Percentiles rank a stretch among this genome's conserved stretches.
phyloP scores from a whole-genome alignment of 106 monocot genomes.

The Apostasia shenzhenica region DNA sequence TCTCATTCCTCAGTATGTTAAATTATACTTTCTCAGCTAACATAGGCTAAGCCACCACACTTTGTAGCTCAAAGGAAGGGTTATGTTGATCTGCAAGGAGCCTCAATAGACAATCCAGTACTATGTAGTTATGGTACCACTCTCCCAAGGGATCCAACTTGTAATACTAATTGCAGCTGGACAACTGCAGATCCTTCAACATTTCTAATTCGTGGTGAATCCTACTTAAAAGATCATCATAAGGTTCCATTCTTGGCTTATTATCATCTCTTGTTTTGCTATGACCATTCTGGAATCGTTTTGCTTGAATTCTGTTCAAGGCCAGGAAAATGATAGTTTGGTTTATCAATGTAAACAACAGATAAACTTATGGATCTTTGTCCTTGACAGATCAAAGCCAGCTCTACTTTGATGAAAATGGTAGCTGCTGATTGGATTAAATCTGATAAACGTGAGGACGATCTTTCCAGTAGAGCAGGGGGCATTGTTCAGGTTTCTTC shows the following conservation, averaged over 20 bases:
- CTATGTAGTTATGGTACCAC: slow-evolving; percentile 72
- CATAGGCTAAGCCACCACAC: neutral
- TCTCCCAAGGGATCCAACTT: slow-evolving; percentile 66
- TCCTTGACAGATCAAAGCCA: slow-evolving; percentile 64
- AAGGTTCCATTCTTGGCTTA: slow-evolving; percentile 42
- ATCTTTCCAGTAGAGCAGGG: slow-evolving; percentile 70
- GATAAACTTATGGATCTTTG: neutral
- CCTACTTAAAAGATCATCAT: slow-evolving; percentile 74
- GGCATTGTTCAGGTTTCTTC: slow-evolving; percentile 80
- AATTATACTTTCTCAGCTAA: neutral
- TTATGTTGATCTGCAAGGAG: slow-evolving; percentile 60
- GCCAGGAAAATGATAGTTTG: neutral
- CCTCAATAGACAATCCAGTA: slow-evolving; percentile 13
- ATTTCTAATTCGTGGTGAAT: slow-evolving; percentile 79
- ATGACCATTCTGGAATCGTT: too few relatives aligned
- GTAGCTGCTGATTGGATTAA: slow-evolving; percentile 92
- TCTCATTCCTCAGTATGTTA: neutral
- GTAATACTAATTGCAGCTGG: slow-evolving; percentile 61
- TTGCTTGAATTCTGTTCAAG: too few relatives aligned
- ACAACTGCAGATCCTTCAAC: slow-evolving; percentile 77
- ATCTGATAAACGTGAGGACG: slow-evolving; percentile 96
- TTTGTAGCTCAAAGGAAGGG: slow-evolving; percentile 70
- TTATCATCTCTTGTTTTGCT: too few relatives aligned
- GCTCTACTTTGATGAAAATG: slow-evolving; percentile 86
- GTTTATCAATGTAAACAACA: neutral